Evolutionary conservation across 495 filamentous ascomycete species (phyloP).

Genomic region (Aspergillus mulundensis): DNA sequence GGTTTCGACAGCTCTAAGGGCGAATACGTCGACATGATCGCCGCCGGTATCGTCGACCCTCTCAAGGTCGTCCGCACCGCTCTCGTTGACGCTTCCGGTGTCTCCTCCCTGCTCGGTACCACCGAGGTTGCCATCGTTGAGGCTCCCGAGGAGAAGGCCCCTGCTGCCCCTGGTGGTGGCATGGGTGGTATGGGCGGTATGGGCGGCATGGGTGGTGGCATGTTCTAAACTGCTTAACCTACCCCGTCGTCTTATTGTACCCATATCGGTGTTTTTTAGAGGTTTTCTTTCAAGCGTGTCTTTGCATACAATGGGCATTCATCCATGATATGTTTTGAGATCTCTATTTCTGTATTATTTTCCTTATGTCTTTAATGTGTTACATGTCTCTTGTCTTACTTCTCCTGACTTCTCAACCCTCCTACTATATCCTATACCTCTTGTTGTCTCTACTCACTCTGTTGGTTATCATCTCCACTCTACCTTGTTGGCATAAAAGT

Average conservation of each 20-base stretch:
- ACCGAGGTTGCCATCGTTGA: slow-evolving; percentile 98
- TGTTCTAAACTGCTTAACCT: slow-evolving; percentile 39
- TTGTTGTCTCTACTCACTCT: slow-evolving; percentile 5
- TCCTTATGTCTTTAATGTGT: slow-evolving; percentile 33
- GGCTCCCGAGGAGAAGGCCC: slow-evolving; percentile 86
- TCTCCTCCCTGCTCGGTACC: slow-evolving; percentile 94
- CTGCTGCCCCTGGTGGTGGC: slow-evolving; percentile 43
- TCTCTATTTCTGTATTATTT: slow-evolving; percentile 23
- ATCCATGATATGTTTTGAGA: slow-evolving; percentile 27
- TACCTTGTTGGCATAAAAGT: slow-evolving; percentile 21
- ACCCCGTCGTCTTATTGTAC: slow-evolving; percentile 7
- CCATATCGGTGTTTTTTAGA: slow-evolving; percentile 16
- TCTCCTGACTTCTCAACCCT: slow-evolving; percentile 1
- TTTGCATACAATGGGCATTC: slow-evolving; percentile 44
- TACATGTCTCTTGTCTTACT: slow-evolving; percentile 46
- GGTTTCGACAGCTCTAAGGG: slow-evolving; percentile 94
- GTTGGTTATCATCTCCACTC: slow-evolving; percentile 25
- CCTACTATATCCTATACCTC: slow-evolving; percentile 9
- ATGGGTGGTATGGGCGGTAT: slow-evolving; percentile 58
- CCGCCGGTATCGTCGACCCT: slow-evolving; percentile 92
- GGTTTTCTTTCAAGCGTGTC: slow-evolving; percentile 32
- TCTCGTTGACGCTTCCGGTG: slow-evolving; percentile 90
- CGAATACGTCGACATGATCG: slow-evolving; percentile 98
- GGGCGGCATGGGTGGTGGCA: slow-evolving; percentile 56
- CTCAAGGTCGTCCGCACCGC: slow-evolving; percentile 98